Evolutionary conservation across 768 basidiomycete species (phyloP).

Genomic region (Boletus tylopilopsis): DNA sequence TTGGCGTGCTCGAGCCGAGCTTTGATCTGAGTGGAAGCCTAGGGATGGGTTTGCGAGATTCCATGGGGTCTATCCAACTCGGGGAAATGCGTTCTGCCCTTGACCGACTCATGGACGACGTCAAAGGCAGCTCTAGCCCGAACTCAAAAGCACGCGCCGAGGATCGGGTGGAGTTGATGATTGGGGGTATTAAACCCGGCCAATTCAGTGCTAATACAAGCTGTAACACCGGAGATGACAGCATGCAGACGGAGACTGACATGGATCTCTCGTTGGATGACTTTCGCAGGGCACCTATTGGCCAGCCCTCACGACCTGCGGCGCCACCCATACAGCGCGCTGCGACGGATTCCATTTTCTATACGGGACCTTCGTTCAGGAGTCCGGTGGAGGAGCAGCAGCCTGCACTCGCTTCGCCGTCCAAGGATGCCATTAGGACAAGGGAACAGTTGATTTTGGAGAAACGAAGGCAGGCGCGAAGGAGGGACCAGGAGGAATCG

Average conservation of each 20-base stretch:
- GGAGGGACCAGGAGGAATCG: constrained; percentile 47
- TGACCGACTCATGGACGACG: constrained; percentile 70
- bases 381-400: constrained; percentile 30
- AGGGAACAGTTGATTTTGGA: constrained; percentile 70
- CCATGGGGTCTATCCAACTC: constrained; percentile 51
- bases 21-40: constrained; percentile 23
- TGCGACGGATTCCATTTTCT: constrained; percentile 46
- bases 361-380: constrained; percentile 29
- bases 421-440: constrained; percentile 62
- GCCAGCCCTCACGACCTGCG: constrained; percentile 1
- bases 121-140: constrained; percentile 31
- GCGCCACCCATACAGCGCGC: constrained; percentile 43
- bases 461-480: constrained; percentile 61
- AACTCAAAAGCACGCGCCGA: constrained; percentile 15
- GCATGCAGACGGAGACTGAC: constrained; percentile 31
- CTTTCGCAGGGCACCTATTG: constrained; percentile 18
- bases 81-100: constrained; percentile 72
- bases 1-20: constrained; percentile 20
- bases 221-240: constrained; percentile 30
- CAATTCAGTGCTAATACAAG: constrained; percentile 34
- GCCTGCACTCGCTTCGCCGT: constrained; percentile 43
- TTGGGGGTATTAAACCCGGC: constrained; percentile 32
- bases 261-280: constrained; percentile 28
- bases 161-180: constrained; percentile 27
- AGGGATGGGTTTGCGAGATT: constrained; percentile 32